These are phyloP conservation scores for Russula vinacea DNA, from an alignment of 768 basidiomycete genomes.

Conservation along the genomic window DNA sequence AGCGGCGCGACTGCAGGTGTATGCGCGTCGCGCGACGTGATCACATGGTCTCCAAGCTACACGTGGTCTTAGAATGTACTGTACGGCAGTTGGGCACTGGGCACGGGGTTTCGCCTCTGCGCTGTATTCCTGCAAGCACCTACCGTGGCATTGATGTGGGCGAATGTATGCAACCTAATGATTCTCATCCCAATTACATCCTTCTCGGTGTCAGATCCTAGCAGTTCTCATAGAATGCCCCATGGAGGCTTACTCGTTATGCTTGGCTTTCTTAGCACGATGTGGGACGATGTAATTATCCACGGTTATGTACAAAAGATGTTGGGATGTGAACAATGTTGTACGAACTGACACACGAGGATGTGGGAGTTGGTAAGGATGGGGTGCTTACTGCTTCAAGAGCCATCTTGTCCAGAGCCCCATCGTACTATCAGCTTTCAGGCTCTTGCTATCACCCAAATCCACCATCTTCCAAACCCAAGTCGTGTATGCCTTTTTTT, in stretches of 20 bases:
- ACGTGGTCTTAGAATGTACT: no score
- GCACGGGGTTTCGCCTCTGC: slow-evolving; percentile 9
- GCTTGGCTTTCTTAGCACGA: background rate
- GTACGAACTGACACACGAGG: slow-evolving; percentile 30
- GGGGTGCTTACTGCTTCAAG: slow-evolving; percentile 12
- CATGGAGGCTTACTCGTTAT: background rate
- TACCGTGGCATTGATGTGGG: background rate
- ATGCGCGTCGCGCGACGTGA: slow-evolving; percentile 21
- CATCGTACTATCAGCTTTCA: slow-evolving; percentile 10
- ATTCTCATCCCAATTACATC: background rate
- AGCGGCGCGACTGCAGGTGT: background rate
- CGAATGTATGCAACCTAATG: background rate
- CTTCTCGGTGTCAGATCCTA: background rate
- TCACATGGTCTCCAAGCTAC: slow-evolving; percentile 11
- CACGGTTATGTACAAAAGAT: slow-evolving; percentile 8
- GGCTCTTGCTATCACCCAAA: slow-evolving; percentile 27
- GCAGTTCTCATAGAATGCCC: background rate
- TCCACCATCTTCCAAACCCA: slow-evolving; percentile 24
- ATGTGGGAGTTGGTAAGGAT: slow-evolving; percentile 7
- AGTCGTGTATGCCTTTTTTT: slow-evolving; percentile 28
- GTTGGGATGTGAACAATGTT: slow-evolving; percentile 7
- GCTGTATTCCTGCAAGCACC: background rate
- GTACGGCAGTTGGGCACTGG: background rate
- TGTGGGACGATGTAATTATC: slow-evolving; percentile 9
- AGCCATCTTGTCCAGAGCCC: slow-evolving; percentile 19